These are phyloP conservation scores for Davidsoniella australis DNA, from an alignment of 2,329 filamentous ascomycete genomes.

Conservation along the genomic window DNA sequence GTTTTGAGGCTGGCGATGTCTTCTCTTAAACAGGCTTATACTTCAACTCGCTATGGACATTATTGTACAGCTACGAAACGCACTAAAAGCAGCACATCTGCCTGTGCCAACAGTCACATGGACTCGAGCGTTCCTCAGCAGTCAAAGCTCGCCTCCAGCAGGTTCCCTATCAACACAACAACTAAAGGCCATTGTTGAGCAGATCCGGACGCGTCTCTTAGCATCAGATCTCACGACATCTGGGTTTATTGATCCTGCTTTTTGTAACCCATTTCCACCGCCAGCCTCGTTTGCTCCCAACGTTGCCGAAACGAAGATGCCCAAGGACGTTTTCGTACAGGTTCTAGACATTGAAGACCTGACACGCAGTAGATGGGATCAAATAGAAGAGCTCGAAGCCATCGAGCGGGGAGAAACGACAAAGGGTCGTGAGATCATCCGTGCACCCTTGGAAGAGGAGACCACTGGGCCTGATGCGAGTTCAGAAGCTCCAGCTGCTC, in stretches of 20 bases:
- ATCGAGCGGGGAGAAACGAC: slow-evolving; percentile 56
- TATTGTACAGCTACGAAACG: slow-evolving; percentile 30
- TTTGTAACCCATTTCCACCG: slow-evolving; percentile 30
- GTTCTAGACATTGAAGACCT: slow-evolving; percentile 78
- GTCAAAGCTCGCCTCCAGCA: slow-evolving; percentile 18
- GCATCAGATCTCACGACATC: slow-evolving; percentile 57
- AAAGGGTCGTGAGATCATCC: slow-evolving; percentile 64
- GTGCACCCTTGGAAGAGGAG: slow-evolving; percentile 36
- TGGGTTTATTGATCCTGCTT: slow-evolving; percentile 27
- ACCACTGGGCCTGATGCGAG: slow-evolving; percentile 22
- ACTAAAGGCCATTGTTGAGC: slow-evolving; percentile 41
- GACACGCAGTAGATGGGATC: slow-evolving; percentile 62
- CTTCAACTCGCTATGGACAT: slow-evolving; percentile 18
- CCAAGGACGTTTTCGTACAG: slow-evolving; percentile 54
- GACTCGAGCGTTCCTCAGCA: slow-evolving; percentile 44
- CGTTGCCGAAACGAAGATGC: slow-evolving; percentile 37
- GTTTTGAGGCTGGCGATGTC: background rate
- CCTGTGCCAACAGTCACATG: slow-evolving; percentile 37
- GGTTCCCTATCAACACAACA: no score
- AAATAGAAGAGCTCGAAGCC: slow-evolving; percentile 67
- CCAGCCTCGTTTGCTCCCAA: slow-evolving; percentile 33
- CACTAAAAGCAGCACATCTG: slow-evolving; percentile 36
- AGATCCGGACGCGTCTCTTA: slow-evolving; percentile 64
- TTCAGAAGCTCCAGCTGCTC: slow-evolving; percentile 13
- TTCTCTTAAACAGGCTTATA: background rate